Conservation (phyloP, 495 filamentous ascomycete genomes). For the Hypoxylon perforatum region DNA sequence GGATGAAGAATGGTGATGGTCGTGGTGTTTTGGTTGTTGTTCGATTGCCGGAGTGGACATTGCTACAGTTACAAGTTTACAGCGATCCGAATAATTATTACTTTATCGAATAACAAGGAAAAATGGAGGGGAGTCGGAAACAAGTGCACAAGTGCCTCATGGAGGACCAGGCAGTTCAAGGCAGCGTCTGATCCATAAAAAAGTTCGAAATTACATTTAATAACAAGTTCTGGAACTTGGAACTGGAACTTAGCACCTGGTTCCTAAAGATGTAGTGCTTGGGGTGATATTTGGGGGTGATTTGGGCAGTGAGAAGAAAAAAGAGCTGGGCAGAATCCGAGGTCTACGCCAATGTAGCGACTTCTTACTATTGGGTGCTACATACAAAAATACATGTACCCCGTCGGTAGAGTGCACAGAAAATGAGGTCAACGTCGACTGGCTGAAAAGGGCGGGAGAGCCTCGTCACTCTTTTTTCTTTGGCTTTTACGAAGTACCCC, state of each 20-base stretch:
- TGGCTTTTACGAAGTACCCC: no score
- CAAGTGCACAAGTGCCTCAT: not conserved
- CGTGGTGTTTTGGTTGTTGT: slow-evolving; percentile 36
- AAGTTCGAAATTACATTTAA: not conserved
- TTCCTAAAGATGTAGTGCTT: no score
- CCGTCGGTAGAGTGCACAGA: no score
- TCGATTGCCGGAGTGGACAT: slow-evolving; percentile 43
- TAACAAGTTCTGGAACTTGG: not conserved
- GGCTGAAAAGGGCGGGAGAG: slow-evolving; percentile 15
- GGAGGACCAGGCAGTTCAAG: slow-evolving; percentile 1
- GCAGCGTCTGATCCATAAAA: slow-evolving; percentile 8
- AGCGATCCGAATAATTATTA: slow-evolving; percentile 27
- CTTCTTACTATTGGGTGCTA: no score
- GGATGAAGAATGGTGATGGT: slow-evolving; percentile 23
- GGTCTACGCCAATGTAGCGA: no score
- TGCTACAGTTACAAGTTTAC: slow-evolving; percentile 31
- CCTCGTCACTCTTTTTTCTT: slow-evolving; percentile 16
- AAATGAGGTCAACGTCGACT: no score
- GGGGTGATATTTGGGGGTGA: no score
- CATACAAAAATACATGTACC: no score
- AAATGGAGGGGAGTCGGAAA: slow-evolving; percentile 1
- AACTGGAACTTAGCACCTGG: not conserved
- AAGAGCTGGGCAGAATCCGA: no score
- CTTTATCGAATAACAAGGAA: slow-evolving; percentile 26
- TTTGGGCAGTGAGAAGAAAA: no score